Evolutionary conservation across 352 stramenopile genomes (phyloP).

Genomic region (Blastocystis sp.): DNA sequence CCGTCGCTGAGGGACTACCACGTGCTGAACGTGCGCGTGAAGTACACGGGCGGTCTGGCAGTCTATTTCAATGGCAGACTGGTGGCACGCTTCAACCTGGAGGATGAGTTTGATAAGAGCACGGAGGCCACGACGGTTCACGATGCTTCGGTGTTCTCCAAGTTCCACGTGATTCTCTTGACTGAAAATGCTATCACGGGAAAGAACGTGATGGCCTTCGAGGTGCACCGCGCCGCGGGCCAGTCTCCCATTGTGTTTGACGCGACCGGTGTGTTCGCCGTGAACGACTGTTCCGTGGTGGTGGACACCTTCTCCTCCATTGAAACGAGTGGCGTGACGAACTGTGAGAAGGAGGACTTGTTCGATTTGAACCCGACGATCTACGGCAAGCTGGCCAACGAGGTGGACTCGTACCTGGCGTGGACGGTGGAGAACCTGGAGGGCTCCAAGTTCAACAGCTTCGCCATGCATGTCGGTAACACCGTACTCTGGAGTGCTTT

Average conservation of each 20-base stretch:
- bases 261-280: slow-evolving; percentile 23
- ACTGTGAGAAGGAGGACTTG: neutral
- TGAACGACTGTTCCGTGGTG: slow-evolving; percentile 9
- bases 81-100: slow-evolving; percentile 8
- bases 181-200: neutral
- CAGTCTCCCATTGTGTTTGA: slow-evolving; percentile 27
- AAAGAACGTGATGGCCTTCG: slow-evolving; percentile 42
- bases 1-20: neutral
- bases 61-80: slow-evolving; percentile 1
- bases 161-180: slow-evolving; percentile 11
- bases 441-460: neutral
- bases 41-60: slow-evolving; percentile 7
- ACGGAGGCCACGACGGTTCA: no score
- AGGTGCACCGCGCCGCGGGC: slow-evolving; percentile 30
- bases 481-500: neutral
- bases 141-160: neutral
- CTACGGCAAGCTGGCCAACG: neutral
- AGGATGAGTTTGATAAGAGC: no score
- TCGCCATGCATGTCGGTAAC: neutral
- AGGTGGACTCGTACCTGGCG: neutral
- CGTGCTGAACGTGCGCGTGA: slow-evolving; percentile 34
- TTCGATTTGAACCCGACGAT: neutral
- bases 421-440: slow-evolving; percentile 25
- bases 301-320: slow-evolving; percentile 5
- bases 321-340: no score